Evolutionary conservation across 345 rosid species (phyloP), one percentile per base, ranked within the genome.

Genomic region (Theobroma cacao): DNA sequence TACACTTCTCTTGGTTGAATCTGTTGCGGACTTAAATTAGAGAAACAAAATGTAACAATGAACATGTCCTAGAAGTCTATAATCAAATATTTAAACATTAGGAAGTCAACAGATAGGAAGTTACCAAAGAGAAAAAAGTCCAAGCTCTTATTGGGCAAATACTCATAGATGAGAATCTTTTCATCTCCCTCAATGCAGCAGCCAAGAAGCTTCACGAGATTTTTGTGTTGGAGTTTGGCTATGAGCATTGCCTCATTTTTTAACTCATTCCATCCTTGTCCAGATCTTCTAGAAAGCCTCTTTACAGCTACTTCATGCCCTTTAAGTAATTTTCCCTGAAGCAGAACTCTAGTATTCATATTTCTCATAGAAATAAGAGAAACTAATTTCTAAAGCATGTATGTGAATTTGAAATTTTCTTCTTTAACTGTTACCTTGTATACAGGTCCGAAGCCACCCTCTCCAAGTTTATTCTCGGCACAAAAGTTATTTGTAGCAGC

Each of bases 401-500:
- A n/a, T n/a, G n/a, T n/a, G n/a, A n/a, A n/a, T 40, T 40, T 40
- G 10, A 40, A 40, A 7, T 7, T 40, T 40, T 0, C 7, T 40
- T 40, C 11, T 18, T 0, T 26, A 17, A 31, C 24, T 10, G 5
- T 60, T 50, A 71, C 75, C 75, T 71, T 71, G 41, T 48, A 71
- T 18, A 71, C 75, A 30, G 60, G 75, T 33, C 75, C 75, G 43
- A 71, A 71, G 17, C 75, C 75, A 31, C 75, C 75, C 26, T 71
- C 75, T 71, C 75, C 75, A 52, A 71, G 75, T 50, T 71, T 71
- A 31, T 71, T 71, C 30, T 41, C 43, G 41, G 30, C 5, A 1
- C 72, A 76, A 53, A 76, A 76, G 33, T 64, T 48, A 14, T 63
- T 36, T 10, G 79, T 76, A 22, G 79, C 72, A 60, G 67, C 40